Conservation (phyloP, 139 green algal genomes). For the Coelastrella sp. region DNA sequence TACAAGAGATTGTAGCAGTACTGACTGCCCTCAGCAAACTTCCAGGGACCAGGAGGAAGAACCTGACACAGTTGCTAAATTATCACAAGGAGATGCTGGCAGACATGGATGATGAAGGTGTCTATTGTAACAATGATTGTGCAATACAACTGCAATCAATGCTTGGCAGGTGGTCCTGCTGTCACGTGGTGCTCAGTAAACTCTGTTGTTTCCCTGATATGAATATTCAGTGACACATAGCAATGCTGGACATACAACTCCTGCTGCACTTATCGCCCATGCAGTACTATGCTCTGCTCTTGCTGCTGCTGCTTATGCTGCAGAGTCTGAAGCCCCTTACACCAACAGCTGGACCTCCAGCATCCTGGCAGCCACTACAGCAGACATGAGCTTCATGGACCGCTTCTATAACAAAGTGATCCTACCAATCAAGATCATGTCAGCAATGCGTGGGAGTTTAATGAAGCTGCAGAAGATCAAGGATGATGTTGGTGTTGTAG, state of each 20-base stretch:
- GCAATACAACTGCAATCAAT: no score
- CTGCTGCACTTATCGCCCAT: background rate
- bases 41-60: no score
- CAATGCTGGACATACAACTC: no score
- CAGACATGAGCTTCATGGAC: background rate
- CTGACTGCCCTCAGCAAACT: background rate
- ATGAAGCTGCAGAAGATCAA: background rate
- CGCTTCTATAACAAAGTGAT: slow-evolving; percentile 4
- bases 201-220: no score
- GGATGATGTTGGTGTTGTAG: background rate
- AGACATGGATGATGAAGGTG: no score
- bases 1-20: background rate
- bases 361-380: background rate
- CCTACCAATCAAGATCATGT: background rate
- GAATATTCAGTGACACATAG: no score
- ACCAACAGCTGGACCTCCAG: slow-evolving; percentile 5
- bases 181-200: no score
- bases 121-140: no score
- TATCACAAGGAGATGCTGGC: background rate
- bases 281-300: no score
- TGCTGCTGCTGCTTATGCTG: background rate
- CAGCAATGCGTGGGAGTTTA: background rate
- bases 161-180: no score
- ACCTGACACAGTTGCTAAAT: background rate
- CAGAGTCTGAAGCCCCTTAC: slow-evolving; percentile 14